Conservation (phyloP, 805 yeast species). For the Starmerella gropengiesseri region DNA sequence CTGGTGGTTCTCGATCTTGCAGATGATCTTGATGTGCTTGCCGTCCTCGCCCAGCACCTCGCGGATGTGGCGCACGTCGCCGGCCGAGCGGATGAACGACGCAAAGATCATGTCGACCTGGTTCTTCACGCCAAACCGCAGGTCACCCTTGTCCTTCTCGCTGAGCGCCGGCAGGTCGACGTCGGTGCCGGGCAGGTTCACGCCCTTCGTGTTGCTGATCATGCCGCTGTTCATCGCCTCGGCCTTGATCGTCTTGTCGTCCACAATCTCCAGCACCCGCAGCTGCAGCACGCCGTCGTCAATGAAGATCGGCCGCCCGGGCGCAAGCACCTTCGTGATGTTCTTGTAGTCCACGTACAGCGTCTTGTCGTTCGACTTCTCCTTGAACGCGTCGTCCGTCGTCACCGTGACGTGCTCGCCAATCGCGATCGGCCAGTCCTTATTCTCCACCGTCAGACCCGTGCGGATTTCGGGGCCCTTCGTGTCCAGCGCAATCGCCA, state of each 20-base stretch:
- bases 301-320: constrained; percentile 83
- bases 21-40: constrained; percentile 87
- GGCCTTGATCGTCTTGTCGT: constrained; percentile 73
- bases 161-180: constrained; percentile 97
- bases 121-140: constrained; percentile 92
- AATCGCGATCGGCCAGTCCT: constrained; percentile 72
- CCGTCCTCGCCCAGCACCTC: constrained; percentile 95
- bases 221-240: constrained; percentile 87
- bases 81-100: constrained; percentile 90
- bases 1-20: constrained; percentile 98
- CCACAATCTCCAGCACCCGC: constrained; percentile 75
- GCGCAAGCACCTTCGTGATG: constrained; percentile 84
- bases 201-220: constrained; percentile 97
- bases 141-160: constrained; percentile 90
- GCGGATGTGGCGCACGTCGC: constrained; percentile 84
- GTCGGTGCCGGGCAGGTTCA: constrained; percentile 96
- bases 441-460: constrained; percentile 74
- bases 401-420: constrained; percentile 88
- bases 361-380: constrained; percentile 59
- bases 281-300: constrained; percentile 98
- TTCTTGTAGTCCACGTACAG: constrained; percentile 92
- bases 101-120: constrained; percentile 98
- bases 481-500: constrained; percentile 97
- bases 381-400: constrained; percentile 72
- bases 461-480: constrained; percentile 99